These are phyloP conservation scores for Sphaerosporella brunnea DNA, from an alignment of 495 filamentous ascomycete species.

Conservation along the genomic window DNA sequence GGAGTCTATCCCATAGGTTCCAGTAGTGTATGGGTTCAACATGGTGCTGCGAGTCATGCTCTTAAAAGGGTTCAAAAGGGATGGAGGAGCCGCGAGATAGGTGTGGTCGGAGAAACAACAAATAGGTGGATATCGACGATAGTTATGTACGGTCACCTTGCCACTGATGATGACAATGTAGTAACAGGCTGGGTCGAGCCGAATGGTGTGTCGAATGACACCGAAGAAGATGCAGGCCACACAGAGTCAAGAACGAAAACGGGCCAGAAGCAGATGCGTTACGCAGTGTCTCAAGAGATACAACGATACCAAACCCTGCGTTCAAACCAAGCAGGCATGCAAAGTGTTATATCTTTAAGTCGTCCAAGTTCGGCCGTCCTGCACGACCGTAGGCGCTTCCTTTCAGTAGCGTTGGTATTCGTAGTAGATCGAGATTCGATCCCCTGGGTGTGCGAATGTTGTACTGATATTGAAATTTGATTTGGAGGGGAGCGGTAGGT, in stretches of 20 bases:
- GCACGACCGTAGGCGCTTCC: not conserved
- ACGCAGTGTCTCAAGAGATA: conserved; percentile 2
- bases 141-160: no score
- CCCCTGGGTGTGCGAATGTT: no score
- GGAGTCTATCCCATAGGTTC: conserved; percentile 15
- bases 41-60: conserved; percentile 9
- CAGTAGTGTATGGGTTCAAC: conserved; percentile 16
- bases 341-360: conserved; percentile 1
- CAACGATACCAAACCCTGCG: not conserved
- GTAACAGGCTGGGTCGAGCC: no score
- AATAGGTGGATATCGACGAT: no score
- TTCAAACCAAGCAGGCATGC: not conserved
- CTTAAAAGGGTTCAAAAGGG: no score
- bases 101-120: no score
- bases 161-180: no score
- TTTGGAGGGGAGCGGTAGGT: not conserved
- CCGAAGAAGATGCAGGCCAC: conserved; percentile 1
- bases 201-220: conserved; percentile 4
- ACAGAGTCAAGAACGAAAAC: conserved; percentile 4
- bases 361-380: conserved; percentile 4
- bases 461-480: no score
- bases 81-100: no score
- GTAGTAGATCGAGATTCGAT: not conserved
- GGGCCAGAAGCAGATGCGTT: not conserved
- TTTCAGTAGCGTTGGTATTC: conserved; percentile 1